Conservation (phyloP, 139 green algal species). For the Tetraselmis chui region DNA sequence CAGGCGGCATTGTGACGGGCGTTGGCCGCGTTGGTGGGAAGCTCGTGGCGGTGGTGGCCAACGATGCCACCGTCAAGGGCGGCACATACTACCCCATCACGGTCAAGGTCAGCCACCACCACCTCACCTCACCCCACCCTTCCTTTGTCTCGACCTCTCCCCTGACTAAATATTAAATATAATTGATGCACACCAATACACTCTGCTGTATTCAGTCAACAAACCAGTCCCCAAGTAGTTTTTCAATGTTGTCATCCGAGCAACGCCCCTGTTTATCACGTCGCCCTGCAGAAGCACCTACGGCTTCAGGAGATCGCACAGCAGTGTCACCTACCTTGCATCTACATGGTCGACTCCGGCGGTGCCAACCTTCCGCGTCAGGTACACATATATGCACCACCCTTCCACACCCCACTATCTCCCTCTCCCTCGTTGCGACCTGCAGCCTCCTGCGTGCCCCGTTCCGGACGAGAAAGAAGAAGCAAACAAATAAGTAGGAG, state of each 20-base stretch:
- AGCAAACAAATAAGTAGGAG: no score
- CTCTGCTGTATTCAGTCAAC: neutral
- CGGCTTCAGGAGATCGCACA: slow-evolving; percentile 82
- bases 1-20: slow-evolving; percentile 83
- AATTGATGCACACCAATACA: neutral
- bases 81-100: slow-evolving; percentile 95
- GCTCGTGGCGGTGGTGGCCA: slow-evolving; percentile 77
- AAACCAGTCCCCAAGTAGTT: neutral
- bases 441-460: no score
- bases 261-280: neutral
- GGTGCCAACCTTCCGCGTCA: slow-evolving; percentile 80
- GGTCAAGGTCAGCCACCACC: slow-evolving; percentile 47
- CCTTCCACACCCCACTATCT: no score
- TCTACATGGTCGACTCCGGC: slow-evolving; percentile 88
- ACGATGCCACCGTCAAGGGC: slow-evolving; percentile 89
- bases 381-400: no score
- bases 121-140: neutral
- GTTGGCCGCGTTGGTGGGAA: slow-evolving; percentile 71
- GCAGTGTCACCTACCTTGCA: slow-evolving; percentile 78
- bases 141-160: no score
- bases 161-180: neutral
- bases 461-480: no score
- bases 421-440: no score
- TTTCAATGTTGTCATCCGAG: neutral
- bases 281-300: slow-evolving; percentile 74